phyloP scores from a whole-genome alignment of 2,329 filamentous ascomycete genomes.

The Xylariaceae sp. region DNA sequence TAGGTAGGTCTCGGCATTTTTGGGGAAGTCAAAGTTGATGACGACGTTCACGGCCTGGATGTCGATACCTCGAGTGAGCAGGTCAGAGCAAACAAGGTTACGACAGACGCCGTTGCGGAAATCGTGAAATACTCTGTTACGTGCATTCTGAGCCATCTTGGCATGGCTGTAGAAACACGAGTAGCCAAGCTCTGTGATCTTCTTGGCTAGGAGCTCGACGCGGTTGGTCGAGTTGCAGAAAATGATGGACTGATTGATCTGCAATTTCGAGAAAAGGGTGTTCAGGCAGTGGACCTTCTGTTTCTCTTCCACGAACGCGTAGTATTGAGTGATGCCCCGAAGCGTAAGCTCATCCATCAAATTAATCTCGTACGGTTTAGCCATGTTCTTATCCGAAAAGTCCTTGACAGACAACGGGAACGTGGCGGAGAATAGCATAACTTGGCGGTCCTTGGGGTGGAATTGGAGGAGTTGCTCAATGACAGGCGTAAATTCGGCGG shows the following conservation, averaged over 20 bases:
- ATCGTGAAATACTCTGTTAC: conserved; percentile 98
- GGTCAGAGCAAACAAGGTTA: conserved; percentile 96
- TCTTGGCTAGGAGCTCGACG: conserved; percentile 96
- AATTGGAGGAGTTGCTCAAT: conserved; percentile 95
- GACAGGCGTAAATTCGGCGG: conserved; percentile 93
- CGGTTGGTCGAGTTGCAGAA: conserved; percentile 99
- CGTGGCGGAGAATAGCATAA: conserved; percentile 99
- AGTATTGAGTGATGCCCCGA: conserved; percentile 98
- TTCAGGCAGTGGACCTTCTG: conserved; percentile 99
- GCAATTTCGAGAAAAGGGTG: conserved; percentile 96
- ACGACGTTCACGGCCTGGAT: conserved; percentile 99
- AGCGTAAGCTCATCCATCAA: conserved; percentile 99
- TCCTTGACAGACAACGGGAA: conserved; percentile 97
- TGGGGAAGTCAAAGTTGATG: conserved; percentile 99
- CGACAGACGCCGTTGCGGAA: conserved; percentile 98
- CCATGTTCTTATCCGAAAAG: conserved; percentile 99
- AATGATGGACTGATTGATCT: conserved; percentile 99
- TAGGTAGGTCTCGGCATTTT: conserved; percentile 98
- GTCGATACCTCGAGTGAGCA: conserved; percentile 97
- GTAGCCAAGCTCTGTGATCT: conserved; percentile 98
- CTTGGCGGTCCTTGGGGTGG: conserved; percentile 95
- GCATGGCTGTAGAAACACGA: conserved; percentile 99
- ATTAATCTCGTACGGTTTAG: conserved; percentile 95
- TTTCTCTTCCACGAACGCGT: conserved; percentile 98
- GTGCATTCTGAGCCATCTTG: conserved; percentile 94